phyloP scores from a whole-genome alignment of 257 asterid species.

The Jacaranda mimosifolia region DNA sequence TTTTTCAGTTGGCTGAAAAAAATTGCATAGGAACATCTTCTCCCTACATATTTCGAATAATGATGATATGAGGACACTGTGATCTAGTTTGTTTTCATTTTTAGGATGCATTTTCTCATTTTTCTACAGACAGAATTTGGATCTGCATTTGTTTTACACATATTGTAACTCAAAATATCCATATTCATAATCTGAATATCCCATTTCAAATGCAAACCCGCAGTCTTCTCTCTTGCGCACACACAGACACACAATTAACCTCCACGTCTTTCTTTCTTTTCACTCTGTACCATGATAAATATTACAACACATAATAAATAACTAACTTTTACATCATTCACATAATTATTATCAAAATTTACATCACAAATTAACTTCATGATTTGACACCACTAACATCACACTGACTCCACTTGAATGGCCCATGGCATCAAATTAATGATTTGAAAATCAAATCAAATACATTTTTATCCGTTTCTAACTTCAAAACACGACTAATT shows the following conservation, averaged over 20 bases:
- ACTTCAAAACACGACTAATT: too few species aligned
- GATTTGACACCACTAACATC: too few species aligned
- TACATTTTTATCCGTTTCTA: too few species aligned
- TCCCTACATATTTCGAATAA: neutral
- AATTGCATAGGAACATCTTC: neutral
- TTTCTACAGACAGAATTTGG: neutral
- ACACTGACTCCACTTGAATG: too few species aligned
- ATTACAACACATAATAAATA: too few species aligned
- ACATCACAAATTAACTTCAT: too few species aligned
- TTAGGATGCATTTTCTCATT: neutral
- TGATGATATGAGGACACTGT: slow-evolving; percentile 1
- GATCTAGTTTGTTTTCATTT: neutral
- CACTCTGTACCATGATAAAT: too few species aligned
- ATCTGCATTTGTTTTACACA: neutral
- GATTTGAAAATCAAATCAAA: too few species aligned
- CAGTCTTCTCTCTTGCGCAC: neutral
- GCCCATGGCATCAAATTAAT: too few species aligned
- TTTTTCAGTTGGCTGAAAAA: too few species aligned
- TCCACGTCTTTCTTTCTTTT: neutral
- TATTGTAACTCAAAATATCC: neutral
- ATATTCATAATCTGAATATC: neutral
- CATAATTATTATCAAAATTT: too few species aligned
- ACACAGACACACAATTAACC: neutral
- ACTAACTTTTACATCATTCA: too few species aligned
- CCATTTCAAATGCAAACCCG: neutral